Base-by-base conservation (phyloP, 2,329 filamentous ascomycete genomes). In the Hymenoscyphus fructigenus region DNA sequence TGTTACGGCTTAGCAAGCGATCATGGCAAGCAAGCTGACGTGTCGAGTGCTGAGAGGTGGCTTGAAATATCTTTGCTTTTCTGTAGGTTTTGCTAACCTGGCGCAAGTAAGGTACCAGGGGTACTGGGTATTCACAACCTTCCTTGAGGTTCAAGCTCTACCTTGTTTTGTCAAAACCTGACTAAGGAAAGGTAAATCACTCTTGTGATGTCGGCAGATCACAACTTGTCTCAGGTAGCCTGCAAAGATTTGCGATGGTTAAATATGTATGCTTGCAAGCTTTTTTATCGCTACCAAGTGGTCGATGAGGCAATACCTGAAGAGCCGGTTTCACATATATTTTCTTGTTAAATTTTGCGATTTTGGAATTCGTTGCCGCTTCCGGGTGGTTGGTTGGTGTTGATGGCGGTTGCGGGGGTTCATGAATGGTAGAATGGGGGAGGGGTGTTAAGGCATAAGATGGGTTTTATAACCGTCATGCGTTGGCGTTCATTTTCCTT, bases 401-500 rank as follows among this genome's bases (percentile, higher is more conserved):
- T 53, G 47, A 26, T 23, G 47, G 47, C 47, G 47, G 47, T 23
- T 53, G 47, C 47, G 20, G 47, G 47, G 47, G 47, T 5, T 53
- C 47, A 53, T 53, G 47, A 53, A 53, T 53, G 47, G 47, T 26
- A 53, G 20, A 53, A 53, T 53, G 47, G 20, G 47, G 47, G 47
- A 53, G 47, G 47, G 47, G 47, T 53, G 47, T 53, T 53, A 53
- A 53, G 47, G 47, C 47, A 53, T 53, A 53, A 53, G 47, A 53
- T 53, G 47, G 20, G 47, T 53, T 53, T 53, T 53, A 53, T 53
- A 53, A 53, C 47, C 47, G 14, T 53, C 47, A 53, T 53, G 47
- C 47, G 47, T 26, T 53, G 47, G 47, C 47, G 20, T 23, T 50
- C 47, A 20, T 53, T 53, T 26, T 53, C 14, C 47, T 53, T 53